Base-by-base conservation (phyloP, 305 asterid species). In the Fraxinus angustifolia region DNA sequence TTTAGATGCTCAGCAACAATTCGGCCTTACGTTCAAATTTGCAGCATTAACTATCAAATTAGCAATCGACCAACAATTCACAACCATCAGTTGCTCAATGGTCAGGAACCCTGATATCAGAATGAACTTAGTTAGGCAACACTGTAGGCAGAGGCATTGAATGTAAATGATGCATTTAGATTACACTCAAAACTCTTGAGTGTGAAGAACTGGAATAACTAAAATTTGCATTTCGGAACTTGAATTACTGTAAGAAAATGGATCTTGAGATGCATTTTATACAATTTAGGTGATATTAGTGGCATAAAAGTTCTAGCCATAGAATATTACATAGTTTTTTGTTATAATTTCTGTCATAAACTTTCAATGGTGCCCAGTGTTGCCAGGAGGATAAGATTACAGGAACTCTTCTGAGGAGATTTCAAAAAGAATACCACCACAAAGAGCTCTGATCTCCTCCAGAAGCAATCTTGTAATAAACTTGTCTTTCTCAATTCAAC, bases 401-500 rank as follows among this genome's bases (percentile, higher is more conserved):
- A 5, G 65, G 65, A 53, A 53, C 8, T n/a, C 65, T 53, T 53
- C 65, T n/a, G 26, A 53, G 26, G 26, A 26, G 65, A 48, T 16
- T n/a, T n/a, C 26, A 53, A n/a, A 21, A 21, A 21, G 6, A 2
- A 60, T 21, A 21, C 33, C 70, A 21, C 70, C 70, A 60, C 70
- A 8, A 21, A 21, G 16, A 60, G 10, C 31, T 21, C 30, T 19
- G 68, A 58, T n/a, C 12, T 38, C 56, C 56, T 45, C 68, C 80
- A 79, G 80, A 31, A 73, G 75, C 62, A 82, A 35, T 73, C 58
- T 33, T 30, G 23, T 75, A 73, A 21, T 56, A 60, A 21, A 60
- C 31, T 60, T 60, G 31, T 60, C 31, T 60, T 60, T 21, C 33
- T 48, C 7, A 60, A 21, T 60, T 2, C 30, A 7, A 60, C 16